Conservation (phyloP, 2,329 filamentous ascomycete species). For the Fusarium sp. region DNA sequence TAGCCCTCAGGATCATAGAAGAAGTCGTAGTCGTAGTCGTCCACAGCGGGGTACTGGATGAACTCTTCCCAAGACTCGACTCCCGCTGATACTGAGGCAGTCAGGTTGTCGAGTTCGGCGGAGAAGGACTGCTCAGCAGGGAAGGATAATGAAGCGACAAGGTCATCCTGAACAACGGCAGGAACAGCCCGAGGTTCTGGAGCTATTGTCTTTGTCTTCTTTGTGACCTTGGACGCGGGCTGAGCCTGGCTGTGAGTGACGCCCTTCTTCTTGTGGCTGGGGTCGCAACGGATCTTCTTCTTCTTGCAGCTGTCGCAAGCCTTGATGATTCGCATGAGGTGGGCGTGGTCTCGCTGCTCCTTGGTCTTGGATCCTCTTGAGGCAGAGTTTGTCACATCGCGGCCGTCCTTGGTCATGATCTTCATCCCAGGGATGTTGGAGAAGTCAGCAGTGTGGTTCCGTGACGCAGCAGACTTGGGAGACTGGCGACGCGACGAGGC, state of each 20-base stretch:
- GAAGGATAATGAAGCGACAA: slow-evolving; percentile 24
- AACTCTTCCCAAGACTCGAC: slow-evolving; percentile 63
- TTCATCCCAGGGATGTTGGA: slow-evolving; percentile 74
- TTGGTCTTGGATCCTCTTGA: slow-evolving; percentile 77
- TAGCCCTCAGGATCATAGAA: slow-evolving; percentile 61
- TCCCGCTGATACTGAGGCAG: slow-evolving; percentile 27
- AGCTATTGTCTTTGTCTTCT: slow-evolving; percentile 57
- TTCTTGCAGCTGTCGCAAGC: slow-evolving; percentile 74
- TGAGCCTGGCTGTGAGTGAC: slow-evolving; percentile 52
- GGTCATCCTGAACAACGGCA: slow-evolving; percentile 22
- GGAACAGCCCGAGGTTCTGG: slow-evolving; percentile 34
- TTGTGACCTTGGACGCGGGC: slow-evolving; percentile 55
- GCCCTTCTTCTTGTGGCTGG: slow-evolving; percentile 69
- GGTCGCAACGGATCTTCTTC: slow-evolving; percentile 77
- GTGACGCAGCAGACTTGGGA: slow-evolving; percentile 49
- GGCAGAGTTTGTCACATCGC: slow-evolving; percentile 74
- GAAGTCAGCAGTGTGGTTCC: slow-evolving; percentile 60
- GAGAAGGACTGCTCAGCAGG: slow-evolving; percentile 41
- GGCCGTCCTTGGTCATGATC: slow-evolving; percentile 76
- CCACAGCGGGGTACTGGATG: slow-evolving; percentile 59
- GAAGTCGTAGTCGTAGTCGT: slow-evolving; percentile 63
- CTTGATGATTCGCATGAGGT: slow-evolving; percentile 77
- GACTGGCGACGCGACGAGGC: slow-evolving; percentile 50
- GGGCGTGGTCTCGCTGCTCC: slow-evolving; percentile 78
- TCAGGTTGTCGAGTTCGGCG: slow-evolving; percentile 42